A percentile compares a stretch with the other conserved stretches of the same genome.
Evolutionary conservation across 371 early-diverging fungal species (phyloP).

Genomic region (Mortierella sp.): DNA sequence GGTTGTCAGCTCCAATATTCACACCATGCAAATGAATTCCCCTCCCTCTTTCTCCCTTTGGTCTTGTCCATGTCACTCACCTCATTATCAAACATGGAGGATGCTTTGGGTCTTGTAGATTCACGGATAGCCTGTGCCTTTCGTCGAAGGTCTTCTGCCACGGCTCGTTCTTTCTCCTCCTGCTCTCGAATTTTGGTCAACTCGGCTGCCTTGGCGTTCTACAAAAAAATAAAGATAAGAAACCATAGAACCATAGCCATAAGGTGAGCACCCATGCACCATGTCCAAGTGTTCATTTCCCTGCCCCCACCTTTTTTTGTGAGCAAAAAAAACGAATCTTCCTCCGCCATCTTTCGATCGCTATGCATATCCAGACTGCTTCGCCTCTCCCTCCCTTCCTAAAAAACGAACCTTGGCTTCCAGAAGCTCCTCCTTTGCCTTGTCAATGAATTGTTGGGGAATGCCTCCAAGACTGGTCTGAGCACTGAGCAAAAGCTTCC

Average conservation of each 20-base stretch:
- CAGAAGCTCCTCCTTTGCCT: conserved; percentile 83
- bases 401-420: conserved; percentile 55
- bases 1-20: too few relatives aligned
- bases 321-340: too few relatives aligned
- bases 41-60: not conserved
- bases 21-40: too few relatives aligned
- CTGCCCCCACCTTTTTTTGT: too few relatives aligned
- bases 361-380: not conserved
- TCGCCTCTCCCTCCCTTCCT: not conserved
- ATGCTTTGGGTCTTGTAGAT: conserved; percentile 28
- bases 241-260: too few relatives aligned
- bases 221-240: not conserved
- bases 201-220: conserved; percentile 45
- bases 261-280: too few relatives aligned
- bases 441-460: conserved; percentile 84
- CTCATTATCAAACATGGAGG: not conserved
- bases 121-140: conserved; percentile 44
- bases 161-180: conserved; percentile 52
- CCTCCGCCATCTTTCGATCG: not conserved
- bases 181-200: conserved; percentile 43
- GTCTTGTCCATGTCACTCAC: not conserved
- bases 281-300: too few relatives aligned
- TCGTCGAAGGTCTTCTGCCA: conserved; percentile 35
- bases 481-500: conserved; percentile 91
- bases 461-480: conserved; percentile 87